These are phyloP conservation scores for Fusarium coffeatum DNA, from an alignment of 2,329 filamentous ascomycete species.

Conservation along the genomic window DNA sequence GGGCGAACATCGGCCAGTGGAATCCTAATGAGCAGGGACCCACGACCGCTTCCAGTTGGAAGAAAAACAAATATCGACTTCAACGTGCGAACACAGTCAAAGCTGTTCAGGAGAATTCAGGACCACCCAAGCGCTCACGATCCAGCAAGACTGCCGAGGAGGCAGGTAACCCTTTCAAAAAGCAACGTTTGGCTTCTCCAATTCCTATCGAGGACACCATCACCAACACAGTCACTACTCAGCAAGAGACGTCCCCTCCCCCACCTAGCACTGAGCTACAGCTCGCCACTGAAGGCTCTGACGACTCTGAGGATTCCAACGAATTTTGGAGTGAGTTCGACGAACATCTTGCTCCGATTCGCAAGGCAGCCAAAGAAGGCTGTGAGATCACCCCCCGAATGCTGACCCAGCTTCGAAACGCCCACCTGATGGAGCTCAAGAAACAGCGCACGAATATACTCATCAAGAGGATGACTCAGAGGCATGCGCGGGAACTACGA, in stretches of 20 bases:
- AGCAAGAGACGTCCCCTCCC: neutral
- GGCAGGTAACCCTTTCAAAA: neutral
- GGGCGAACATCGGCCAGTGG: constrained; percentile 7
- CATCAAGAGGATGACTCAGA: neutral
- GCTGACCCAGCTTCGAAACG: neutral
- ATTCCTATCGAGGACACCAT: neutral
- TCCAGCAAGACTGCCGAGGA: neutral
- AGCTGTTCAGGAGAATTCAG: neutral
- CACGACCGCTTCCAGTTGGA: neutral
- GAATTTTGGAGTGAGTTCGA: neutral
- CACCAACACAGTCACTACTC: too few relatives aligned
- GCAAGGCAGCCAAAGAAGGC: constrained; percentile 1
- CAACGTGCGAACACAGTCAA: neutral
- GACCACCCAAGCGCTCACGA: neutral
- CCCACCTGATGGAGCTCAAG: neutral
- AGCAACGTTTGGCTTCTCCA: neutral
- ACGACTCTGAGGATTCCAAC: neutral
- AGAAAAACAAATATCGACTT: neutral
- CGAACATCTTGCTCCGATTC: neutral
- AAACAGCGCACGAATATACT: neutral
- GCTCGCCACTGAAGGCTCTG: neutral
- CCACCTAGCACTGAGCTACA: neutral
- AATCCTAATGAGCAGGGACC: constrained; percentile 11
- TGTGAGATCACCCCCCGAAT: neutral
- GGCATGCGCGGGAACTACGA: neutral